Evolutionary conservation across 371 early-diverging fungal species (phyloP), one percentile per base, ranked within the genome.

Genomic region (Homolaphlyctis polyrhiza): DNA sequence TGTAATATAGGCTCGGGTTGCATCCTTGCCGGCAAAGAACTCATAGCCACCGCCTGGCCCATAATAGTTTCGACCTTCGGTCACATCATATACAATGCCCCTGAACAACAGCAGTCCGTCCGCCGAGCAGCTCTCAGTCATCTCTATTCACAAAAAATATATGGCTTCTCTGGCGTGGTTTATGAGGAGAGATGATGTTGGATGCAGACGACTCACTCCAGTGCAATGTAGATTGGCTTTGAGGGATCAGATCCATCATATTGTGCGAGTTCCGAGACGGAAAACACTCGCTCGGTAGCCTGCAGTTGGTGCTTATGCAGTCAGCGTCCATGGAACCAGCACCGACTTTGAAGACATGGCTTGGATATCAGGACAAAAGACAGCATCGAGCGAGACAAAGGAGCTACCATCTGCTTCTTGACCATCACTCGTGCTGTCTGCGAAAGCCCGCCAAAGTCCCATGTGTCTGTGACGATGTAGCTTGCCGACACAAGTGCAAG

Each of bases 1-100:
- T 0, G 98, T 96, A 23, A 91, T 90, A 72, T 90, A 97, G 1
- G 97, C 96, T 47, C 97, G 79, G 3, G 93, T 88, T 11, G 91
- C 89, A 66, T 94, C 92, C 68, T 86, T 87, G 60, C 94, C 92
- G 28, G 90, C 76, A 73, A 93, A 92, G 60, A 85, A 80, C 60
- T 74, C 76, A 69, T 93, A 91, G 48, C 87, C 83, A 34, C 78
- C 77, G 25, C 81, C 87, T 66, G 84, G 57, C 13, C 86, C 87
- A 69, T 93, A 93, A 60, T 86, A 77, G 35, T 76, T 75, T 29
- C 73, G 77, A 63, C 88, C 90, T 49, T 73, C 71, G 1, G 86
- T 73, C 5, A 94, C 94, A 68, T 94, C 92, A 66, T 88, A 94
- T 2, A 94, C 82, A 54, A 78, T 82, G 11, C 92, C 92, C 62